Base-by-base conservation (phyloP, 352 stramenopile species). In the Phytophthora cactorum region DNA sequence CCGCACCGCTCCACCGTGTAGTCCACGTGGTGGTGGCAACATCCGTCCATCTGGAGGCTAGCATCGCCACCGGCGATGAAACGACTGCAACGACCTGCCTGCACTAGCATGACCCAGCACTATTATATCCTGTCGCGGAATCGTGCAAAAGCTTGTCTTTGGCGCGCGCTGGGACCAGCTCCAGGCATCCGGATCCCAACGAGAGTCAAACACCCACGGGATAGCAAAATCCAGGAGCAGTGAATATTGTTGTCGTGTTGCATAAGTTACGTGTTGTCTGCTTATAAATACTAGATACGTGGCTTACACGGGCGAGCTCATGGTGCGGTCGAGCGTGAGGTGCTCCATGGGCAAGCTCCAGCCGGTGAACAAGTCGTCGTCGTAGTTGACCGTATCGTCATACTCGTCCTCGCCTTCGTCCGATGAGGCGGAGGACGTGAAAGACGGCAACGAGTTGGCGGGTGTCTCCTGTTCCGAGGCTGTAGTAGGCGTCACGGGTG, bases 331-430 rank as follows among this genome's bases (percentile, higher is more conserved):
- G 32, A 70, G 59, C 9, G 27, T 44, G n/a, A 74, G 38, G 32
- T 74, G 64, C 38, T 73, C 63, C 34, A 70, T 61, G 3, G 69
- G 69, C 11, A 70, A 29, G n/a, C 53, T 63, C 69, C 69, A 77
- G 51, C 49, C 69, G 5, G 15, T 55, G 52, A 71, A 77, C 31
- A 54, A n/a, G 10, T 75, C 54, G 7, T 61, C 43, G 45, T 65
- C 12, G 47, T 69, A 64, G 28, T 77, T 61, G 17, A 66, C 43
- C 3, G 52, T 67, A 54, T 62, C 59, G 10, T 63, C 44, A 5
- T 55, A 32, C 44, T 63, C 56, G 2, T 68, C 75, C 31, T 78
- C 72, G 14, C 59, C 61, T 32, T 79, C 72, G 29, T 76, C 70
- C 3, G 72, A 77, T 44, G 72, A 70, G 41, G 65, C 54, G 15